Evolutionary conservation across 2,329 filamentous ascomycete genomes (phyloP), one percentile per base, ranked within the genome.

Genomic region (Mycocentrospora acerina): DNA sequence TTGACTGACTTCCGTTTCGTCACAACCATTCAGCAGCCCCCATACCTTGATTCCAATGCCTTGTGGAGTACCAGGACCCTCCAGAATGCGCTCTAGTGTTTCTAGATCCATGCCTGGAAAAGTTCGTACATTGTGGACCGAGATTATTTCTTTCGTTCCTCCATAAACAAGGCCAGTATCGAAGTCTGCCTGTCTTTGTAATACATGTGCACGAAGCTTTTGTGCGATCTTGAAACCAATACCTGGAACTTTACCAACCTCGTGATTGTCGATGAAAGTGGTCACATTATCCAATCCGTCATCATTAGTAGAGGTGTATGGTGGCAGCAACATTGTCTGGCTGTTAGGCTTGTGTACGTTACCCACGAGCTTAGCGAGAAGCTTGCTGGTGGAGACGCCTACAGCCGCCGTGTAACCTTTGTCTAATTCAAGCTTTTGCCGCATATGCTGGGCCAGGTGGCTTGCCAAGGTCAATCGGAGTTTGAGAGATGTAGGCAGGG

Each of bases 351-450:
- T 97, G 63, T 96, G 82, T 42, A 85, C 73, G 62, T 82, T 86
- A 10, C 91, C 91, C 8, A 83, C 87, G 11, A 97, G 76, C 66
- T 97, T 97, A 42, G 87, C 82, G 9, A 95, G 74, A 4, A 91
- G 68, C 66, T 97, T 97, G 58, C 85, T 91, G 1, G 88, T 94
- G 2, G 90, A 85, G 15, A 97, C 82, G 4, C 91, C 91, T 28
- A 88, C 90, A 1, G 90, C 91, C 18, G 86, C 86, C 0, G 90
- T 95, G 67, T 91, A 95, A 2, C 89, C 88, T 57, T 83, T 85
- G 30, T 88, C 76, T 30, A 82, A 73, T 57, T 94, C 86, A 9
- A 97, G 72, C 57, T 80, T 79, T 39, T 77, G 71, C 10, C 91
- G 83, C 17, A 97, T 67, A 60, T 91, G 76, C 19, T 80, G 74